Base-by-base conservation (phyloP, 192 early-diverging fungal species). In the Backusella sp. region DNA sequence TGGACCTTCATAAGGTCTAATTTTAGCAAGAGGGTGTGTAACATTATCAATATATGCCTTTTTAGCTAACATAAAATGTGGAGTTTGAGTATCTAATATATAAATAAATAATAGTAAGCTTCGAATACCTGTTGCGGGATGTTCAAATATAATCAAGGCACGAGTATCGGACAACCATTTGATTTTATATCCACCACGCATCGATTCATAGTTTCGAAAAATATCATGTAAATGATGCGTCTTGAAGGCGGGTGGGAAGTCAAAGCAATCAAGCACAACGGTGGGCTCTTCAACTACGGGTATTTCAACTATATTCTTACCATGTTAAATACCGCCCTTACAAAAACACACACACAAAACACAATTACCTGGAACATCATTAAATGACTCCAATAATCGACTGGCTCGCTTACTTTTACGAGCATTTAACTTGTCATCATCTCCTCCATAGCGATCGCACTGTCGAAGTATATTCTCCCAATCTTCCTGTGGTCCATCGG, bases 101-200 rank as follows among this genome's bases (percentile, higher is more conserved):
- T 37, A 32, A 12, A 52, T 26, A 21, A 7, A 72, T 42, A 46
- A 17, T 37, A 23, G 53, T 26, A 11, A 34, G 9, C 6, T 1
- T 21, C 17, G 28, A 14, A 73, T 85, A 91, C 90, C 91, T 49
- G 88, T 86, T 62, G 84, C 78, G 8, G 90, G 87, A 76, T 90
- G 89, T 53, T 86, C 84, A 82, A 94, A 94, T 44, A 93, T 88
- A 44, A 89, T 86, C 19, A 92, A 77, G 21, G 90, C 90, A 66
- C 85, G 82, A 28, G 91, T 93, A 79, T 93, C 92, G 74, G 88
- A 86, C 21, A 92, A 49, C 93, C 93, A 94, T 72, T 94, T 93
- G 71, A 94, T 91, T 56, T 84, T 73, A 79, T 87, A 92, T 14
- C 91, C 91, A 66, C 91, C 91, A 56, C 88, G 83, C 65, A 85